Conservation (phyloP, 2,329 filamentous ascomycete genomes). For the Nigrospora oryzae region DNA sequence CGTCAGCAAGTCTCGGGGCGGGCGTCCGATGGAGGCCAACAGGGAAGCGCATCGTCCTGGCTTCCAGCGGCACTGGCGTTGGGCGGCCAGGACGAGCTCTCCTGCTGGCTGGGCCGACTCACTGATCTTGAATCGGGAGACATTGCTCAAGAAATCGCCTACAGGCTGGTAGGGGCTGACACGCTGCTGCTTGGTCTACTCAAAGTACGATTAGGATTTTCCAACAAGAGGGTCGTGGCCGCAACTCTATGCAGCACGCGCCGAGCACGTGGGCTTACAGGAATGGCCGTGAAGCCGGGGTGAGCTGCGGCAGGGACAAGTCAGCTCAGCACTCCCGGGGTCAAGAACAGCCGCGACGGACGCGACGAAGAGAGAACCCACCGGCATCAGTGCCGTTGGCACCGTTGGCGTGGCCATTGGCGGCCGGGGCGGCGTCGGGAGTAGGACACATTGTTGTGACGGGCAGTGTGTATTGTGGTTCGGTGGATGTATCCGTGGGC, state of each 20-base stretch:
- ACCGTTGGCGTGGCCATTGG: conserved; percentile 1
- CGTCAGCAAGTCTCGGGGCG: background rate
- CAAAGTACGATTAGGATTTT: background rate
- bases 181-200: background rate
- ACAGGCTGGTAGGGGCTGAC: conserved; percentile 6
- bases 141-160: conserved; percentile 14
- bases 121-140: conserved; percentile 17
- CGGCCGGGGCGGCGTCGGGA: conserved; percentile 1
- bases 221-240: background rate
- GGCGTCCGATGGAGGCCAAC: no score
- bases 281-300: conserved; percentile 2
- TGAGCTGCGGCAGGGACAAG: background rate
- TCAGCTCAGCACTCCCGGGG: background rate
- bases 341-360: background rate
- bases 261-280: background rate
- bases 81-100: no score
- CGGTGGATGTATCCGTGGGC: no score
- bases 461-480: no score
- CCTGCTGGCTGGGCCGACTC: conserved; percentile 44
- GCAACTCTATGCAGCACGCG: no score
- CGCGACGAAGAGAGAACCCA: background rate
- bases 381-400: background rate
- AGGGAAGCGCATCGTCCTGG: no score
- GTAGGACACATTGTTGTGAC: conserved; percentile 2
- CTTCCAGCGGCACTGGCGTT: no score